These are phyloP conservation scores for Cyclanthera cordifolia DNA, from an alignment of 306 rosid genomes.

Conservation along the genomic window DNA sequence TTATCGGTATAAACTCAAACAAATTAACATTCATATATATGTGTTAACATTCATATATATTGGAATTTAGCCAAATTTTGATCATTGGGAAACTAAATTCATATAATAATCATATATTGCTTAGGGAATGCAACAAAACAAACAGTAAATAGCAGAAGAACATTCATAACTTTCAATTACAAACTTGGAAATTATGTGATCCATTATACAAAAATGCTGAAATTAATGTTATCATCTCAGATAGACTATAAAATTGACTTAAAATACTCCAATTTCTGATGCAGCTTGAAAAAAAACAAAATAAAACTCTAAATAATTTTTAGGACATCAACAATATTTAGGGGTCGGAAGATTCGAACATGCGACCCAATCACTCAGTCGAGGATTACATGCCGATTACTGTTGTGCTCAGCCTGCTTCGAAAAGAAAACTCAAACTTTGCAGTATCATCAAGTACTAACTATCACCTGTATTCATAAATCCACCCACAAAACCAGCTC, in stretches of 20 bases:
- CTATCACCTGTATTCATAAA: constrained; percentile 75
- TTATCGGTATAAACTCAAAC: too few species aligned
- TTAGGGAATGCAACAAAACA: background rate
- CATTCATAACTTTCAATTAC: background rate
- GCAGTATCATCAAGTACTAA: constrained; percentile 9
- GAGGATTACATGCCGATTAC: too few species aligned
- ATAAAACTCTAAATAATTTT: too few species aligned
- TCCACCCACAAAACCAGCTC: constrained; percentile 92
- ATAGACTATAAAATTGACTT: background rate
- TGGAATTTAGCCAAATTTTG: background rate
- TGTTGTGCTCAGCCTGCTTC: too few species aligned
- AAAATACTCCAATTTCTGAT: background rate
- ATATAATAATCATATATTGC: background rate
- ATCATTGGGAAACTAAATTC: background rate
- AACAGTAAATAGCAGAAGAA: background rate
- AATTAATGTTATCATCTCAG: background rate
- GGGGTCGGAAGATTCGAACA: too few species aligned
- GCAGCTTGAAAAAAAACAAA: background rate
- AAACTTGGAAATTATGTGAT: background rate
- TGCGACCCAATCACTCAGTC: too few species aligned
- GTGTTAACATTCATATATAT: too few species aligned
- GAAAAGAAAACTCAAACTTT: background rate
- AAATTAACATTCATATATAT: too few species aligned
- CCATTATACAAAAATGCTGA: constrained; percentile 5
- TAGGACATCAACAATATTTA: too few species aligned